These are phyloP conservation scores for Pecoramyces ruminantium DNA, from an alignment of 192 early-diverging fungal genomes.

Conservation along the genomic window DNA sequence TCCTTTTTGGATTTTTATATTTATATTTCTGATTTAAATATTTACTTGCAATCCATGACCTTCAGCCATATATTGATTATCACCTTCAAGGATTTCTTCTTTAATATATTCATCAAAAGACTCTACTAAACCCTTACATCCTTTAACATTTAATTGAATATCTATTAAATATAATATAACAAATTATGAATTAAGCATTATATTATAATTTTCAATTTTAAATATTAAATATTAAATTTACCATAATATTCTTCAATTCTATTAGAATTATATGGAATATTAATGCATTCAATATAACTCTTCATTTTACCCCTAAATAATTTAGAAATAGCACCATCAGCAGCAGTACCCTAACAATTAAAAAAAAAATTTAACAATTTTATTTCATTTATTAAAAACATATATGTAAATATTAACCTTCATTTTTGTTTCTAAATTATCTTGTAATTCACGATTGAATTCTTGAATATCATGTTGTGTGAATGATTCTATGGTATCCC, in stretches of 20 bases:
- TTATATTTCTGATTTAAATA: no score
- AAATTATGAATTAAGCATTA: no score
- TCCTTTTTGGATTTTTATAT: no score
- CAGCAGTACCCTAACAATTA: conserved; percentile 49
- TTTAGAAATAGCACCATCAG: conserved; percentile 74
- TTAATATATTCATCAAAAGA: conserved; percentile 82
- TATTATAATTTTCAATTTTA: no score
- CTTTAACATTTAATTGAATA: conserved; percentile 94
- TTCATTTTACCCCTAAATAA: conserved; percentile 98
- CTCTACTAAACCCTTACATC: conserved; percentile 63
- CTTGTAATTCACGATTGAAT: conserved; percentile 90
- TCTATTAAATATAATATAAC: conserved; percentile 25
- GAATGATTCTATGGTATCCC: conserved; percentile 87
- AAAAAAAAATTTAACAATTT: not conserved
- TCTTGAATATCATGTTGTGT: conserved; percentile 99
- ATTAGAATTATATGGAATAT: conserved; percentile 88
- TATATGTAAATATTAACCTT: conserved; percentile 39
- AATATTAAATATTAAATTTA: conserved; percentile 3
- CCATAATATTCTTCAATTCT: conserved; percentile 88
- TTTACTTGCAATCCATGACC: conserved; percentile 64
- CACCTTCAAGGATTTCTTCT: conserved; percentile 85
- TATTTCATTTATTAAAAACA: not conserved
- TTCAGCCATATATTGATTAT: conserved; percentile 94
- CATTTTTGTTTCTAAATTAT: conserved; percentile 95
- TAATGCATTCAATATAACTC: conserved; percentile 87